Evolutionary conservation across 2,329 filamentous ascomycete genomes (phyloP).

Genomic region (Xylariomycetidae sp.): DNA sequence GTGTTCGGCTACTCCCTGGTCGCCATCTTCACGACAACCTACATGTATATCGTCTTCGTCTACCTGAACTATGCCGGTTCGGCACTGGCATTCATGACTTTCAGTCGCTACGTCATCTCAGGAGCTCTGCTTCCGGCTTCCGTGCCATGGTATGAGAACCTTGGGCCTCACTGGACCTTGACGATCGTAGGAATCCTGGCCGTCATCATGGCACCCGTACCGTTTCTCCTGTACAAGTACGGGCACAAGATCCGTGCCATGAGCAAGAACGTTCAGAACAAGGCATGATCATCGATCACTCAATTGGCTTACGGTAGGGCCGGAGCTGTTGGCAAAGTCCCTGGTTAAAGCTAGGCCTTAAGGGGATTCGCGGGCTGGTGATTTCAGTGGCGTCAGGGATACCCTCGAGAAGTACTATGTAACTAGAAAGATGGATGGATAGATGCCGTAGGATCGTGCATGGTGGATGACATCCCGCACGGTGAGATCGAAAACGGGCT

Average conservation of each 20-base stretch:
- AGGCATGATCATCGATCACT: no score
- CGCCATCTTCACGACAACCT: conserved; percentile 37
- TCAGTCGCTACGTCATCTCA: conserved; percentile 35
- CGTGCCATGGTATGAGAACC: conserved; percentile 30
- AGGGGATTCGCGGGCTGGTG: no score
- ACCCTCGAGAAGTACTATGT: no score
- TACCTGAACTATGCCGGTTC: conserved; percentile 37
- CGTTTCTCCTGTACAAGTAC: conserved; percentile 38
- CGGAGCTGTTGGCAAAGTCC: no score
- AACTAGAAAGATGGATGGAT: no score
- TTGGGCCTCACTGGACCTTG: conserved; percentile 34
- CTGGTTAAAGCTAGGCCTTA: no score
- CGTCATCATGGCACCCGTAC: conserved; percentile 35
- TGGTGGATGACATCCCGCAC: no score
- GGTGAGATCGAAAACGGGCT: no score
- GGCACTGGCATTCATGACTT: conserved; percentile 36
- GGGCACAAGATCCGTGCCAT: conserved; percentile 27
- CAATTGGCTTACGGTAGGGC: no score
- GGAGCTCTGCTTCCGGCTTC: conserved; percentile 28
- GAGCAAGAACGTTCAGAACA: conserved; percentile 23
- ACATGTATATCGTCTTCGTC: conserved; percentile 43
- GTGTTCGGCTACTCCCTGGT: conserved; percentile 39
- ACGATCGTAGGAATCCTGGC: conserved; percentile 35
- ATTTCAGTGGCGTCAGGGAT: no score
- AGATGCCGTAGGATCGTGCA: no score